Base-by-base conservation (phyloP, 2,329 filamentous ascomycete genomes). In the Diaporthe sp. region DNA sequence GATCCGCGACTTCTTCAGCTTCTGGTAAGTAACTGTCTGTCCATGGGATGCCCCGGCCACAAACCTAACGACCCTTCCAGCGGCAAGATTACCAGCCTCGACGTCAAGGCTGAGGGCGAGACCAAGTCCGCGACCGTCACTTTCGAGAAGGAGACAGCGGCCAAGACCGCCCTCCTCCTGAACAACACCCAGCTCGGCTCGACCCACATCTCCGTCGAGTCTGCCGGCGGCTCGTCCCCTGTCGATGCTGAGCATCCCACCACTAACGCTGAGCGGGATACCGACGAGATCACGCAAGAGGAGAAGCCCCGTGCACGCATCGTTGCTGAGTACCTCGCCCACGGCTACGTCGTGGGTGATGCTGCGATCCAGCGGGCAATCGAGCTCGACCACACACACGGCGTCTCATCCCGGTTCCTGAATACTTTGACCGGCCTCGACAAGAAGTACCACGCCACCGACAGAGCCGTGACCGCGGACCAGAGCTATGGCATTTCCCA, bases 221-320 rank as follows among this genome's bases (percentile, higher is more conserved):
- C 92, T 78, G 90, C 90, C 70, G 88, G 93, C 78, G 93, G 92
- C 78, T 89, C 94, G 75, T 86, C 91, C 71, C 87, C 89, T 71
- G 90, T 90, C 70, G 91, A 94, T 78, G 86, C 88, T 73, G 86
- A 90, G 65, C 87, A 88, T 77, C 84, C 87, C 49, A 88, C 87
- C 76, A 87, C 88, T 76, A 89, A 90, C 79, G 85, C 86, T 75
- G 90, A 92, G 76, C 88, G 88, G 76, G 88, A 91, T 82, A 86
- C 86, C 71, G 89, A 95, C 80, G 91, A 95, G 80, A 92, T 98
- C 80, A 92, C 93, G 19, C 97, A 99, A 84, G 97, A 99, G 86
- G 95, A 98, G 88, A 99, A 99, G 90, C 97, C 97, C 22, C 94
- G 96, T 81, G 92, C 94, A 55, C 95, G 97, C 81, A 98, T 99